phyloP scores from a whole-genome alignment of 139 green algal genomes.

The Nannochloris sp. region DNA sequence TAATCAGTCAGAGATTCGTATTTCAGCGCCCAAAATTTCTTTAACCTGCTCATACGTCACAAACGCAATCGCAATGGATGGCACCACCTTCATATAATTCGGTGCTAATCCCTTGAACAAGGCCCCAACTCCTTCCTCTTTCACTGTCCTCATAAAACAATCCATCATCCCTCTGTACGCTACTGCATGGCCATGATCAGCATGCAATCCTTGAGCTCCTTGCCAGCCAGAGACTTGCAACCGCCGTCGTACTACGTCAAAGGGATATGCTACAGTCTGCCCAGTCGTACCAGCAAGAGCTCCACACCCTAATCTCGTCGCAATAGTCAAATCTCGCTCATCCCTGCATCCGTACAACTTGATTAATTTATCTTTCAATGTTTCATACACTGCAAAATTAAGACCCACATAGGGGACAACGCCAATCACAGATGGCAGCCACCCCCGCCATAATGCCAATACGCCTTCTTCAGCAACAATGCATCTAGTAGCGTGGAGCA shows the following conservation, averaged over 20 bases:
- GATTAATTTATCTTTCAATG: constrained; percentile 76
- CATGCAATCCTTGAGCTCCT: constrained; percentile 61
- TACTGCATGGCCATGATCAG: constrained; percentile 49
- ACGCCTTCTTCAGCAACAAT: constrained; percentile 85
- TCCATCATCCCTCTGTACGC: constrained; percentile 94
- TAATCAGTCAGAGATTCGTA: constrained; percentile 62
- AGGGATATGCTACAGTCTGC: constrained; percentile 92
- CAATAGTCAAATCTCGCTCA: constrained; percentile 77
- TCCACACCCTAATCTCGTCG: constrained; percentile 77
- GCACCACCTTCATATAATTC: constrained; percentile 98
- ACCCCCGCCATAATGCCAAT: constrained; percentile 90
- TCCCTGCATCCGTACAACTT: constrained; percentile 57
- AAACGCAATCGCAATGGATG: constrained; percentile 97
- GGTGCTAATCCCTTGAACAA: constrained; percentile 79
- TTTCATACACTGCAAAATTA: constrained; percentile 98
- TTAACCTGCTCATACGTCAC: constrained; percentile 91
- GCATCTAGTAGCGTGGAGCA: constrained; percentile 69
- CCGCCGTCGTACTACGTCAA: constrained; percentile 88
- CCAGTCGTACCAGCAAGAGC: constrained; percentile 85
- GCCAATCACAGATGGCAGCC: constrained; percentile 93
- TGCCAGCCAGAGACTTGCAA: constrained; percentile 90
- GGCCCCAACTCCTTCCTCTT: constrained; percentile 74
- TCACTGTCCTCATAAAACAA: constrained; percentile 85
- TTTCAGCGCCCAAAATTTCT: constrained; percentile 75
- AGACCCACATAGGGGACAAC: constrained; percentile 97